These are phyloP conservation scores for Colletotrichum lupini DNA, from an alignment of 2,329 filamentous ascomycete genomes.

Conservation along the genomic window DNA sequence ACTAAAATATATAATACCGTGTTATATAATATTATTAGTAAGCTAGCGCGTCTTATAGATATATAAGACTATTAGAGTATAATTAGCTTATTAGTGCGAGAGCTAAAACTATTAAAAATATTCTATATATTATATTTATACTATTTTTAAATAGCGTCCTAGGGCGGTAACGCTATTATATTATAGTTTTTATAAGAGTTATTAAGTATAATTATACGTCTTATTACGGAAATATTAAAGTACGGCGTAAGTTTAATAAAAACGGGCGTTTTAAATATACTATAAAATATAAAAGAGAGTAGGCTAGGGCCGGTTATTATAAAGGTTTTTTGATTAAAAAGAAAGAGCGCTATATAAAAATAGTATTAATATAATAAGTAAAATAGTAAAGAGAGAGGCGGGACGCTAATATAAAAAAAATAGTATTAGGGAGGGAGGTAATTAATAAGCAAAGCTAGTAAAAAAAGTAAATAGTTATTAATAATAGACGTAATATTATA, in stretches of 20 bases:
- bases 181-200: not conserved
- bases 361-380: too few relatives aligned
- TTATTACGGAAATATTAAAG: not conserved
- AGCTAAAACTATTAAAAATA: conserved; percentile 2
- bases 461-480: too few relatives aligned
- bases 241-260: not conserved
- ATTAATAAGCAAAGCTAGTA: too few relatives aligned
- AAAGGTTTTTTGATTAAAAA: not conserved
- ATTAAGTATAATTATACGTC: not conserved
- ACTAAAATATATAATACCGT: not conserved
- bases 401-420: too few relatives aligned
- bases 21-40: not conserved
- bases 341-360: too few relatives aligned
- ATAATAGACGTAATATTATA: not conserved
- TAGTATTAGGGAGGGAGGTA: too few relatives aligned
- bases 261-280: not conserved
- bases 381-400: too few relatives aligned
- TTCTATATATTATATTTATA: not conserved
- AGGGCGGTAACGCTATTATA: not conserved
- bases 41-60: not conserved
- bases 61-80: not conserved
- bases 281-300: not conserved
- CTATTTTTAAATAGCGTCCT: not conserved
- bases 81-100: not conserved
- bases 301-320: not conserved